These are phyloP conservation scores for Umbelopsis vinacea DNA, from an alignment of 192 early-diverging fungal genomes.

Conservation along the genomic window DNA sequence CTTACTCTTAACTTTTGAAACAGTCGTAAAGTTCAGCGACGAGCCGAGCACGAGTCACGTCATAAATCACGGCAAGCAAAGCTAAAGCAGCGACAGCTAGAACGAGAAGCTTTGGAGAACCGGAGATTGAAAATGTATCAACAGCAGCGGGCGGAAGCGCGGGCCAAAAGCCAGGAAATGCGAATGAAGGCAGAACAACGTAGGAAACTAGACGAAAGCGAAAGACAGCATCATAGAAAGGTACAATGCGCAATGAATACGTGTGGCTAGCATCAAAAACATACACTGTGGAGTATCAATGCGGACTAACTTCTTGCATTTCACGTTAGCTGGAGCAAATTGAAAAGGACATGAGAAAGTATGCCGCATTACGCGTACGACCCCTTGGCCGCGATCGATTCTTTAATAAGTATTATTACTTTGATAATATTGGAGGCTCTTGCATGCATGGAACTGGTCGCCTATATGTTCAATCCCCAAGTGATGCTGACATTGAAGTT, in stretches of 20 bases:
- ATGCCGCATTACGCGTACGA: constrained; percentile 65
- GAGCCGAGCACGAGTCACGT: constrained; percentile 28
- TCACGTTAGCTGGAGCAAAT: constrained; percentile 63
- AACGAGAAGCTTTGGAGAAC: constrained; percentile 51
- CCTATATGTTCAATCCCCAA: constrained; percentile 63
- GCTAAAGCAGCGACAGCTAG: constrained; percentile 48
- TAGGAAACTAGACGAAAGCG: constrained; percentile 59
- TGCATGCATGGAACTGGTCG: constrained; percentile 56
- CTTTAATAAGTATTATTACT: constrained; percentile 88
- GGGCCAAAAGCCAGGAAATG: constrained; percentile 44
- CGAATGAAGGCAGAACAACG: constrained; percentile 43
- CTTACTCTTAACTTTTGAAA: neutral
- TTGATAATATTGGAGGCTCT: constrained; percentile 77
- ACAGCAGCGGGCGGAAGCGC: constrained; percentile 46
- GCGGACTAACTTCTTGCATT: neutral
- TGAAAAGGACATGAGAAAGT: constrained; percentile 71
- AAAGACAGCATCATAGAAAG: constrained; percentile 52
- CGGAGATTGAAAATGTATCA: constrained; percentile 47
- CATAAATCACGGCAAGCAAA: constrained; percentile 51
- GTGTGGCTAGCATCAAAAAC: too few species aligned
- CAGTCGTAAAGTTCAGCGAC: constrained; percentile 25
- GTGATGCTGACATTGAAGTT: constrained; percentile 52
- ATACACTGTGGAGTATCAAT: neutral
- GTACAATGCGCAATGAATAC: neutral
- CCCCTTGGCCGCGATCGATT: constrained; percentile 87